These are phyloP conservation scores for Hypoxylon sp. DNA, from an alignment of 2,329 filamentous ascomycete species.

Conservation along the genomic window DNA sequence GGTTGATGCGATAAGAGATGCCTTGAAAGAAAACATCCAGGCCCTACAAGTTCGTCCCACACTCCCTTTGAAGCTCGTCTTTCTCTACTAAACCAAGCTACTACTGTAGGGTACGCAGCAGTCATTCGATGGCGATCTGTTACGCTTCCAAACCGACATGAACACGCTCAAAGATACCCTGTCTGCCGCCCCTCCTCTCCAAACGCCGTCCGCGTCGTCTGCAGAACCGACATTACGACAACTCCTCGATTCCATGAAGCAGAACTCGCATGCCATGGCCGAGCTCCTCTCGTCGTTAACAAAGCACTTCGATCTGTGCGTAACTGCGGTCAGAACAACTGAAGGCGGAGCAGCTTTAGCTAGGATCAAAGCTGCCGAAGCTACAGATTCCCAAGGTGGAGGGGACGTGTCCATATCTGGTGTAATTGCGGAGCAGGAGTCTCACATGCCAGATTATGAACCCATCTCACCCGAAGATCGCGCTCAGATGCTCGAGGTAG, in stretches of 20 bases:
- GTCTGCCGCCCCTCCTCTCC: conserved; percentile 57
- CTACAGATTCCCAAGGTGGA: conserved; percentile 62
- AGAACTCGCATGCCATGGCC: conserved; percentile 86
- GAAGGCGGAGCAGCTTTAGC: conserved; percentile 82
- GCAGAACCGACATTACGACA: conserved; percentile 63
- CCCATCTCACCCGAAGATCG: conserved; percentile 83
- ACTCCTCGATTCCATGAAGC: conserved; percentile 75
- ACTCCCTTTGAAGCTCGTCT: neutral
- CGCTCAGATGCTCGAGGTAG: conserved; percentile 84
- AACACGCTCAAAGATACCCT: conserved; percentile 73
- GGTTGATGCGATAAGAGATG: conserved; percentile 75
- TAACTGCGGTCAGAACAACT: conserved; percentile 90
- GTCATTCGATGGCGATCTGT: conserved; percentile 82
- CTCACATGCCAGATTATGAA: conserved; percentile 68
- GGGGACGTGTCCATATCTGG: conserved; percentile 75
- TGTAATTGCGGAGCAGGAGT: conserved; percentile 72
- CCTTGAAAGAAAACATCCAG: conserved; percentile 78
- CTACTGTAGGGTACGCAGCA: conserved; percentile 70
- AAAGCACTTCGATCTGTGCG: conserved; percentile 92
- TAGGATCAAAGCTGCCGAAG: conserved; percentile 77
- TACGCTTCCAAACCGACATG: conserved; percentile 82
- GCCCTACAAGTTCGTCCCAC: conserved; percentile 71
- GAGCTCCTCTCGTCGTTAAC: conserved; percentile 84
- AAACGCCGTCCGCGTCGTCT: conserved; percentile 56
- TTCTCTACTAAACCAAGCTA: conserved; percentile 39